Evolutionary conservation across 2,329 filamentous ascomycete genomes (phyloP).

Genomic region (Lasiodiplodia theobromae): DNA sequence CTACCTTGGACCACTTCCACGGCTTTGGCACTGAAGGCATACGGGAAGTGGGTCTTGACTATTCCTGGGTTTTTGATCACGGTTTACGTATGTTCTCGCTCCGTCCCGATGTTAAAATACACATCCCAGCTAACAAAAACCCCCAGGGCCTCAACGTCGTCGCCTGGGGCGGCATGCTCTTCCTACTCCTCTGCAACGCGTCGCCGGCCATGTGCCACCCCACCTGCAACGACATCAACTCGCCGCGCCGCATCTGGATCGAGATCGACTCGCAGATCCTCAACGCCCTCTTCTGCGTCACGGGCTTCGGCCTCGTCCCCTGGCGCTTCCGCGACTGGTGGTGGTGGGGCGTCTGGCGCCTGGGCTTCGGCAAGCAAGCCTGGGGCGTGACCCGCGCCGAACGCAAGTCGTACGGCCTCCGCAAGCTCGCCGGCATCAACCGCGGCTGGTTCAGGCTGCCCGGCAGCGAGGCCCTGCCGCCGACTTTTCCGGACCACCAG

Average conservation of each 20-base stretch:
- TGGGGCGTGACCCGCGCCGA: constrained; percentile 47
- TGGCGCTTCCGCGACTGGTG: constrained; percentile 86
- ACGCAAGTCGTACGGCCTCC: constrained; percentile 59
- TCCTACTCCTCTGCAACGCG: constrained; percentile 80
- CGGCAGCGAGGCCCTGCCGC: constrained; percentile 66
- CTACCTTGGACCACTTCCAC: constrained; percentile 65
- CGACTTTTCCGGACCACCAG: neutral
- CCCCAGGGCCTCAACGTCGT: constrained; percentile 73
- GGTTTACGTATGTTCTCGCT: constrained; percentile 60
- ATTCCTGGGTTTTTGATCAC: constrained; percentile 79
- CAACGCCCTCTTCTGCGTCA: constrained; percentile 85
- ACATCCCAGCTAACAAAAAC: neutral
- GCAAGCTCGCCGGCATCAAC: constrained; percentile 76
- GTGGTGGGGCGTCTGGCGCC: constrained; percentile 69
- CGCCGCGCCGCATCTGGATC: constrained; percentile 81
- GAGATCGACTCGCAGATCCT: constrained; percentile 85
- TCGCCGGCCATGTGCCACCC: constrained; percentile 73
- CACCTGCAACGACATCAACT: constrained; percentile 77
- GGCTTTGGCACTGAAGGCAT: constrained; percentile 64
- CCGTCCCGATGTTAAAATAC: neutral
- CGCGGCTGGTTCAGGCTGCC: constrained; percentile 76
- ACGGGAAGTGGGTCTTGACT: constrained; percentile 77
- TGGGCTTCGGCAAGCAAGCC: constrained; percentile 53
- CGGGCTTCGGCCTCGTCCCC: constrained; percentile 81
- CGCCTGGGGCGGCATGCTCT: constrained; percentile 91